Evolutionary conservation across 805 yeast genomes (phyloP).

Genomic region (Scheffersomyces amazonensis): DNA sequence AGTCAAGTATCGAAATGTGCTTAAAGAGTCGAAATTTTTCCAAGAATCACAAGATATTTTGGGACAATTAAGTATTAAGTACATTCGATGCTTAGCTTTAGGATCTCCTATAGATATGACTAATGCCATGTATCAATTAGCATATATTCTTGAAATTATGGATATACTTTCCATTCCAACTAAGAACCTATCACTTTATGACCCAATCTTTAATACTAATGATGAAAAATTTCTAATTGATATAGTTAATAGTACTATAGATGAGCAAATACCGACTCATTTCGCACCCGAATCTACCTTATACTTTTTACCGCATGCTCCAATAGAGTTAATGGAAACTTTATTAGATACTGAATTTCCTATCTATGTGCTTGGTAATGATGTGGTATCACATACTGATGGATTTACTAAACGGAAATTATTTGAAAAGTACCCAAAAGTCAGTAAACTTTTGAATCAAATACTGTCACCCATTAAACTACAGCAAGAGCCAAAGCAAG

Average conservation of each 20-base stretch:
- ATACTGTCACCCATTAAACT: not conserved
- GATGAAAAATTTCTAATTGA: conserved; percentile 37
- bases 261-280: conserved; percentile 10
- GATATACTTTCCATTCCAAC: conserved; percentile 13
- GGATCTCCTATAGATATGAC: conserved; percentile 61
- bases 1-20: not conserved
- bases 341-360: conserved; percentile 35
- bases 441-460: conserved; percentile 22
- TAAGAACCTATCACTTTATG: conserved; percentile 48
- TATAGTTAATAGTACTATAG: conserved; percentile 8
- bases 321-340: conserved; percentile 48
- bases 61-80: conserved; percentile 6
- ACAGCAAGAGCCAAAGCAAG: not conserved
- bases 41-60: conserved; percentile 13
- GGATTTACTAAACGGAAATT: conserved; percentile 44
- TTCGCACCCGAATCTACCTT: conserved; percentile 23
- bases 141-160: conserved; percentile 46
- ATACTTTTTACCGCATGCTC: conserved; percentile 76
- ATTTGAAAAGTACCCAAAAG: conserved; percentile 38
- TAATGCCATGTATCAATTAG: conserved; percentile 68
- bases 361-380: conserved; percentile 46
- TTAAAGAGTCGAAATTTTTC: conserved; percentile 23
- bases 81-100: conserved; percentile 66
- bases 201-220: conserved; percentile 54
- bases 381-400: conserved; percentile 52